Evolutionary conservation across 2,329 filamentous ascomycete species (phyloP).

Genomic region (Penicillium sp.): DNA sequence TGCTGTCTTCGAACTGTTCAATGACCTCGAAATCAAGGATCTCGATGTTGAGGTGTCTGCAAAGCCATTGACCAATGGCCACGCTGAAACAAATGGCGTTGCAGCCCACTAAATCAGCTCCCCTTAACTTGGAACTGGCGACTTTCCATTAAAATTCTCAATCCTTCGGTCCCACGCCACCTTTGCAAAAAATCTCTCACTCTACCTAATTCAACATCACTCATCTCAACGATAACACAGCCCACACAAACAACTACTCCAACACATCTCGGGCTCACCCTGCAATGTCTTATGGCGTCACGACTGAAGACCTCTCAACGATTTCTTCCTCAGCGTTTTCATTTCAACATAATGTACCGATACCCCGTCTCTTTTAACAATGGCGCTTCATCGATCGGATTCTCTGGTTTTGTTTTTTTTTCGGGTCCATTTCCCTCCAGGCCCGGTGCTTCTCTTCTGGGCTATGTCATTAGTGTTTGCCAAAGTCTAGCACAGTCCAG

Average conservation of each 20-base stretch:
- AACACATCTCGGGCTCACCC: conserved; percentile 25
- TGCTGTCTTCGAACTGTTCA: conserved; percentile 82
- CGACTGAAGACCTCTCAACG: conserved; percentile 44
- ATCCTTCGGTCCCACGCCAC: conserved; percentile 7
- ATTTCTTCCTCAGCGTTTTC: conserved; percentile 42
- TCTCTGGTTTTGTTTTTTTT: conserved; percentile 16
- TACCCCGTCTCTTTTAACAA: conserved; percentile 37
- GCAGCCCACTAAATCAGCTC: conserved; percentile 27
- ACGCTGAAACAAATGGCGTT: conserved; percentile 21
- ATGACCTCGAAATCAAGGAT: conserved; percentile 59
- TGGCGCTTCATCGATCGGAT: conserved; percentile 26
- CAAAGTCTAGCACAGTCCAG: conserved; percentile 10
- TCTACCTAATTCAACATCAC: conserved; percentile 39
- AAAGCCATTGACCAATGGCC: conserved; percentile 25
- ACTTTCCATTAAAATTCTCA: conserved; percentile 12
- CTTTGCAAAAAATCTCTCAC: conserved; percentile 9
- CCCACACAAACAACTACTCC: conserved; percentile 20
- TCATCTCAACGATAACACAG: conserved; percentile 37
- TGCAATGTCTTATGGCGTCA: conserved; percentile 41
- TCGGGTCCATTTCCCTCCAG: conserved; percentile 8
- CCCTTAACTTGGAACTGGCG: conserved; percentile 11
- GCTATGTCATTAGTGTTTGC: conserved; percentile 7
- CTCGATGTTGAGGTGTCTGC: conserved; percentile 33
- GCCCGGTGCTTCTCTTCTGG: conserved; percentile 25
- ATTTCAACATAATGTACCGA: conserved; percentile 42